Conservation (phyloP, 78 protist genomes). For the Mantamonas sphyraenae region DNA sequence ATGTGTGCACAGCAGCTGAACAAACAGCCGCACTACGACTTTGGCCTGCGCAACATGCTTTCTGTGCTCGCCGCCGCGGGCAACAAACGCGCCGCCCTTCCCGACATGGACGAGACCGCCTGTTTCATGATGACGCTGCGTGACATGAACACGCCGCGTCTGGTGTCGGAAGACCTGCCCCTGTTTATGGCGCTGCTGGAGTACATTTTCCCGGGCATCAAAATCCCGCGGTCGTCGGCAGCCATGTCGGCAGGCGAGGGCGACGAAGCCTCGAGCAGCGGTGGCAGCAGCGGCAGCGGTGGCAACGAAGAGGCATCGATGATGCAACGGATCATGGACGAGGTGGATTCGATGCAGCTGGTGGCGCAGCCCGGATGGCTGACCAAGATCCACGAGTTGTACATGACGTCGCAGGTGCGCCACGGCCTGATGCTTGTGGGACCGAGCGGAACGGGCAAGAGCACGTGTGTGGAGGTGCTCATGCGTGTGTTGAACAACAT, state of each 20-base stretch:
- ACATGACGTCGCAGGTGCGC: constrained; percentile 58
- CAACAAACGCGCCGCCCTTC: constrained; percentile 13
- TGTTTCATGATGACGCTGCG: constrained; percentile 63
- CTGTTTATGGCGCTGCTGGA: constrained; percentile 65
- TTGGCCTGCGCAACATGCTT: constrained; percentile 69
- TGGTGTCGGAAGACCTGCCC: constrained; percentile 71
- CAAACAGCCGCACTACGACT: constrained; percentile 73
- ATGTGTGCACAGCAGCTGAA: constrained; percentile 82
- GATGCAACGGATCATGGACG: neutral
- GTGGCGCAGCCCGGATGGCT: constrained; percentile 29
- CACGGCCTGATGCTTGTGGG: constrained; percentile 77
- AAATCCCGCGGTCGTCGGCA: too few relatives aligned
- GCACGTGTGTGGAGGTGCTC: constrained; percentile 26
- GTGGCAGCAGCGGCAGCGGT: too few relatives aligned
- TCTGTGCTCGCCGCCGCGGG: constrained; percentile 71
- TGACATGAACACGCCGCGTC: constrained; percentile 82
- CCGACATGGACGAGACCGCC: constrained; percentile 28
- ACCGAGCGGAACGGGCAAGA: constrained; percentile 48
- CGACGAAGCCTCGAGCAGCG: too few relatives aligned
- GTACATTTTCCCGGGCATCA: constrained; percentile 75
- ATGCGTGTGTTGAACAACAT: constrained; percentile 15
- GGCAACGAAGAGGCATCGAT: constrained; percentile 47
- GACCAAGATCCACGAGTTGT: constrained; percentile 55
- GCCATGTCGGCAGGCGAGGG: too few relatives aligned
- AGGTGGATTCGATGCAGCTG: constrained; percentile 15